Percentiles rank a stretch among this genome's conserved stretches.
Evolutionary conservation across 1,284 basidiomycete genomes (phyloP).

Genomic region (Trichosporon faecale): DNA sequence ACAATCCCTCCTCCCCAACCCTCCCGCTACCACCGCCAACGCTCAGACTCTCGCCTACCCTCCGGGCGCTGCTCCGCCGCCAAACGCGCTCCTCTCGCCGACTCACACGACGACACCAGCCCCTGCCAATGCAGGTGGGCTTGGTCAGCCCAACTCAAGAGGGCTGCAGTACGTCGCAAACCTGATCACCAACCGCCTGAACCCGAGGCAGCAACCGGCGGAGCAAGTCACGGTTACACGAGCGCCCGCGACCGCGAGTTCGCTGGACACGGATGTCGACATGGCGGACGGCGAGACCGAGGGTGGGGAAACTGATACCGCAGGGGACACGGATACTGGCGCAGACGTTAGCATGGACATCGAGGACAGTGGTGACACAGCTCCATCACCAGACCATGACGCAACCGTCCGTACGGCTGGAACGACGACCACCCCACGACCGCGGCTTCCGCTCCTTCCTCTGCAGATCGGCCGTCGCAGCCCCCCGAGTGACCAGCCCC

Average conservation of each 20-base stretch:
- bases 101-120: neutral
- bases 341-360: constrained; percentile 32
- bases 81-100: neutral
- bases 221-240: neutral
- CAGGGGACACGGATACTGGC: constrained; percentile 41
- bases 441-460: constrained; percentile 33
- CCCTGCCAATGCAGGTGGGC: neutral
- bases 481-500: constrained; percentile 24
- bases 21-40: neutral
- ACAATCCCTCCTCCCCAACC: neutral
- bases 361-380: constrained; percentile 13
- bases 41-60: neutral
- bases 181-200: constrained; percentile 16
- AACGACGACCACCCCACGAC: constrained; percentile 42
- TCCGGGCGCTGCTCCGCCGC: neutral
- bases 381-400: constrained; percentile 3
- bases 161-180: constrained; percentile 27
- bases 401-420: neutral
- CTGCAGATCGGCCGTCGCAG: constrained; percentile 38
- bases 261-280: constrained; percentile 45
- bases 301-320: constrained; percentile 37
- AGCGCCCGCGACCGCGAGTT: constrained; percentile 9
- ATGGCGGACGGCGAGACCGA: constrained; percentile 48
- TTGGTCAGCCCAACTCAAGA: neutral
- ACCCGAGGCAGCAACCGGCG: constrained; percentile 10